Evolutionary conservation across 495 filamentous ascomycete species (phyloP).

Genomic region (Talaromyces liani): DNA sequence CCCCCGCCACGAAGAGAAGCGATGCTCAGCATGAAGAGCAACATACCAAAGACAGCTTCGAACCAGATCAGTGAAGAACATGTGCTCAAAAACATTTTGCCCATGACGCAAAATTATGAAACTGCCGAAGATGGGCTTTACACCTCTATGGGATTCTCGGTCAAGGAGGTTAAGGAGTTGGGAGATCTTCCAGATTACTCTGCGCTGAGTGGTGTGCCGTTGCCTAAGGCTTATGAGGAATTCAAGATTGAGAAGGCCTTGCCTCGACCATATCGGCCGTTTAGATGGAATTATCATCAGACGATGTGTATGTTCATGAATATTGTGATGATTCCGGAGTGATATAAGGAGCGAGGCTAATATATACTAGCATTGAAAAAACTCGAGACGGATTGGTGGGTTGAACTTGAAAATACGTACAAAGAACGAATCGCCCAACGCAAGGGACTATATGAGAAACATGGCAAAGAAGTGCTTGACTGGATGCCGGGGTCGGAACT

Average conservation of each 20-base stretch:
- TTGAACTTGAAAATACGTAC: conserved; percentile 81
- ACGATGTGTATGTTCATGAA: conserved; percentile 72
- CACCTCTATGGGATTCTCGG: conserved; percentile 55
- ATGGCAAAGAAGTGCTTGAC: conserved; percentile 60
- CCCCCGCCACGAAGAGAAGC: conserved; percentile 49
- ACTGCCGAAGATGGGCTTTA: conserved; percentile 31
- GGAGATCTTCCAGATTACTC: conserved; percentile 85
- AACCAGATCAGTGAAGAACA: conserved; percentile 24
- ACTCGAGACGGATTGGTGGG: conserved; percentile 82
- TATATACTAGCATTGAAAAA: conserved; percentile 60
- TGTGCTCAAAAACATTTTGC: conserved; percentile 26
- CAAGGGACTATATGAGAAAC: conserved; percentile 54
- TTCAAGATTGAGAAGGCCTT: conserved; percentile 59
- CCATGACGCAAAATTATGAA: conserved; percentile 37
- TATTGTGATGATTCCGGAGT: background rate
- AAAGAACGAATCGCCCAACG: conserved; percentile 61
- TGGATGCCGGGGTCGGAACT: conserved; percentile 71
- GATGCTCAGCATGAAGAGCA: conserved; percentile 27
- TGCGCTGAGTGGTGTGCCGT: conserved; percentile 66
- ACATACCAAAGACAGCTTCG: conserved; percentile 13
- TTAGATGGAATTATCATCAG: conserved; percentile 85
- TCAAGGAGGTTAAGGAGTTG: conserved; percentile 62
- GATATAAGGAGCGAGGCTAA: conserved; percentile 10
- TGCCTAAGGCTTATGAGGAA: conserved; percentile 57
- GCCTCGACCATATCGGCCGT: conserved; percentile 70